These are phyloP conservation scores for Linnemannia exigua DNA, from an alignment of 192 early-diverging fungal genomes.

Conservation along the genomic window DNA sequence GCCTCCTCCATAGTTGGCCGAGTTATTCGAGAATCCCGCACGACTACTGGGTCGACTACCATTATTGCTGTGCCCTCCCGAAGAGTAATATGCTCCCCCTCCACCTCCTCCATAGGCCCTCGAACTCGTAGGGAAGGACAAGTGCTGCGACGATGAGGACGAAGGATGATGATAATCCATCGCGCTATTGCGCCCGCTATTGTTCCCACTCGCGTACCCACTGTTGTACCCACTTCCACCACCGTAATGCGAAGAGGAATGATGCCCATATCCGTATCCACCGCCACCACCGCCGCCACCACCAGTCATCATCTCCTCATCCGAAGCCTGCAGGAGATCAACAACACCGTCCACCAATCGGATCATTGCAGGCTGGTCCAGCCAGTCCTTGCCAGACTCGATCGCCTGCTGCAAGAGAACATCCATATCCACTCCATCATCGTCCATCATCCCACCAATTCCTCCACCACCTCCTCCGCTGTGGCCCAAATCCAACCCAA, in stretches of 20 bases:
- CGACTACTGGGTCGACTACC: conserved; percentile 47
- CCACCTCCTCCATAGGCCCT: conserved; percentile 43
- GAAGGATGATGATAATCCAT: conserved; percentile 45
- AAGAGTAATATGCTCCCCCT: conserved; percentile 19
- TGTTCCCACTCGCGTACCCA: conserved; percentile 44
- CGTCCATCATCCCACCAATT: neutral
- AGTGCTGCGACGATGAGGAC: conserved; percentile 14
- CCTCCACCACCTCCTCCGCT: neutral
- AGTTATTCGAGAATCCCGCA: conserved; percentile 27
- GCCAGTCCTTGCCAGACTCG: conserved; percentile 56
- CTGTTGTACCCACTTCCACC: conserved; percentile 42
- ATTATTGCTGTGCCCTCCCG: conserved; percentile 21
- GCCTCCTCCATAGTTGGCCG: neutral
- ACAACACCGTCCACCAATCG: conserved; percentile 53
- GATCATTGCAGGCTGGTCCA: conserved; percentile 55
- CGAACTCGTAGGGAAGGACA: conserved; percentile 37
- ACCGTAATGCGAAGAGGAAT: conserved; percentile 18
- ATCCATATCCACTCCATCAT: conserved; percentile 50
- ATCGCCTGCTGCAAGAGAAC: conserved; percentile 40
- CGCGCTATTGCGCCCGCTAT: conserved; percentile 39
- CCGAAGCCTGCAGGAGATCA: conserved; percentile 51
- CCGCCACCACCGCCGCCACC: conserved; percentile 6
- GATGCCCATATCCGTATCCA: neutral
- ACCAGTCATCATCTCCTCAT: conserved; percentile 46
- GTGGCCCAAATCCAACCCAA: conserved; percentile 41